Conservation (phyloP, 352 stramenopile genomes). For the Pythium biforme region DNA sequence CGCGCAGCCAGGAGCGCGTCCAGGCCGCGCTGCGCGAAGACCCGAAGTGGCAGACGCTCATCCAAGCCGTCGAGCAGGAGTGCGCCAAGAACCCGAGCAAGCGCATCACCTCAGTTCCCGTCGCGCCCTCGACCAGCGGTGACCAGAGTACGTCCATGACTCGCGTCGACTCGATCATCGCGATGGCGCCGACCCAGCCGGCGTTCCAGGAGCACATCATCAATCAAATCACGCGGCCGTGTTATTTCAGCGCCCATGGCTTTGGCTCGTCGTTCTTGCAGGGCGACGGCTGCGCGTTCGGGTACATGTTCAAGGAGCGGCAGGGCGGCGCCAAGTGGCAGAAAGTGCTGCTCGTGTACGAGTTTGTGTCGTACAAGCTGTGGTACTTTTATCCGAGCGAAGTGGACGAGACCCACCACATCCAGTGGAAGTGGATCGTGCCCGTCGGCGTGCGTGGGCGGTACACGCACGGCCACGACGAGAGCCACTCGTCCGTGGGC, state of each 20-base stretch:
- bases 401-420: constrained; percentile 74
- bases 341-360: constrained; percentile 84
- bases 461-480: constrained; percentile 85
- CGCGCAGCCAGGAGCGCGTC: constrained; percentile 67
- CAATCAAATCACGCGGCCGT: constrained; percentile 83
- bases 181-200: constrained; percentile 43
- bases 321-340: constrained; percentile 66
- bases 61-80: constrained; percentile 53
- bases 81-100: constrained; percentile 42
- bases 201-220: constrained; percentile 88
- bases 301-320: constrained; percentile 82
- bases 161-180: not conserved
- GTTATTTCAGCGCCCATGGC: constrained; percentile 76
- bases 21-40: constrained; percentile 50
- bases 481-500: constrained; percentile 77
- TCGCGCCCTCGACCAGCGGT: constrained; percentile 17
- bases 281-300: constrained; percentile 81
- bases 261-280: constrained; percentile 86
- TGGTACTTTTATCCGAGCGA: constrained; percentile 90
- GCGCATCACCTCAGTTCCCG: constrained; percentile 52
- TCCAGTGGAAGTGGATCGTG: constrained; percentile 89
- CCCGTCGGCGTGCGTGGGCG: constrained; percentile 65
- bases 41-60: constrained; percentile 52
- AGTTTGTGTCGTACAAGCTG: constrained; percentile 85
- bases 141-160: constrained; percentile 2